These are phyloP conservation scores for Termitomyces sp. DNA, from an alignment of 768 basidiomycete genomes.

Conservation along the genomic window DNA sequence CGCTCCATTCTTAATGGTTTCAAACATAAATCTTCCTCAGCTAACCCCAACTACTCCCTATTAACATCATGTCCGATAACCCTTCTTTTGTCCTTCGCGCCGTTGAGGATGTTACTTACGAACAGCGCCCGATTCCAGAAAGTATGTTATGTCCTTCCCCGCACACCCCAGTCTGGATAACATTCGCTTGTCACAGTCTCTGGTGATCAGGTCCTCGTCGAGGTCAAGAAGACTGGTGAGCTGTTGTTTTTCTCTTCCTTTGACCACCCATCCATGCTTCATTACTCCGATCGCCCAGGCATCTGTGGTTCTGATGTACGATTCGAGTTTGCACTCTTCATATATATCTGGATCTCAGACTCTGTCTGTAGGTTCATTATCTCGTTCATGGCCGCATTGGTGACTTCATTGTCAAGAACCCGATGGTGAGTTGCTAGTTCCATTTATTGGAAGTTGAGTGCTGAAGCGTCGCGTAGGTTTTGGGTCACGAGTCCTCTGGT, in stretches of 20 bases:
- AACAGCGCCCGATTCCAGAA: conserved; percentile 72
- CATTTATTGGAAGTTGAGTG: background rate
- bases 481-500: conserved; percentile 93
- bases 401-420: conserved; percentile 73
- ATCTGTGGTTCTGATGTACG: conserved; percentile 89
- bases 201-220: conserved; percentile 77
- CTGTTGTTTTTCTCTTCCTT: conserved; percentile 3
- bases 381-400: conserved; percentile 75
- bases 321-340: conserved; percentile 2
- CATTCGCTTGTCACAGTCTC: conserved; percentile 41
- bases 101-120: conserved; percentile 66
- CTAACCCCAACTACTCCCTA: conserved; percentile 9
- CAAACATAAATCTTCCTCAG: background rate
- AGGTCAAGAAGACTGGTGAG: conserved; percentile 89
- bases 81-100: conserved; percentile 74
- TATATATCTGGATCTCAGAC: conserved; percentile 11
- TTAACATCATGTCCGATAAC: conserved; percentile 64
- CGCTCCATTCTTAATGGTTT: background rate
- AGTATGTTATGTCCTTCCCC: conserved; percentile 32
- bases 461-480: conserved; percentile 74
- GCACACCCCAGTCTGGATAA: background rate
- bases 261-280: background rate
- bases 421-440: conserved; percentile 54
- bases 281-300: conserved; percentile 37
- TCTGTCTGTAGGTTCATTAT: conserved; percentile 62